A percentile compares a stretch with the other conserved stretches of the same genome.
Evolutionary conservation across 106 monocot genomes (phyloP).

Genomic region (Dactylorhiza incarnata): DNA sequence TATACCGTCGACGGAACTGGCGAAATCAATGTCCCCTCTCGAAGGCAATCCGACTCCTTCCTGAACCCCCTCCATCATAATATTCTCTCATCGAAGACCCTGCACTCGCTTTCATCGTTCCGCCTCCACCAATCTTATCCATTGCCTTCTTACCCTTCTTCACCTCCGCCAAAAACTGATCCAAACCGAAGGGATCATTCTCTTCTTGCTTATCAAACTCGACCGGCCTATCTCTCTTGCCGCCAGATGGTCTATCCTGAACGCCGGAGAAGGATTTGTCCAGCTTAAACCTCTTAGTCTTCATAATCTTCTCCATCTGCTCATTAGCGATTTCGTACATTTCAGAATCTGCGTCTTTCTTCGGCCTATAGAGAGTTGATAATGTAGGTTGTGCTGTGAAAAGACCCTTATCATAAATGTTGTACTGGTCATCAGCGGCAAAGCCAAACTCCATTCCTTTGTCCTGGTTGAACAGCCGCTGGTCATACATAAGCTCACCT

Average conservation of each 20-base stretch:
- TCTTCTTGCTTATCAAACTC: no score
- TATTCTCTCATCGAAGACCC: constrained; percentile 91
- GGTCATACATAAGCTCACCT: constrained; percentile 93
- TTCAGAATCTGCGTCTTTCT: no score
- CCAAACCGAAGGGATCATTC: no score
- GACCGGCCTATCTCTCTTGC: no score
- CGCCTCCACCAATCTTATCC: constrained; percentile 92
- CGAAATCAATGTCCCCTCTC: constrained; percentile 44
- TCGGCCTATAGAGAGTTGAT: no score
- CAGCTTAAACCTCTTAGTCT: no score
- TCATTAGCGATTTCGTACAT: no score
- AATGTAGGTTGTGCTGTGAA: no score
- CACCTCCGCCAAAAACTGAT: constrained; percentile 95
- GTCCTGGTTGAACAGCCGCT: constrained; percentile 93
- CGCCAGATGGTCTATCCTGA: no score
- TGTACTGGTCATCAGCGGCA: constrained; percentile 89
- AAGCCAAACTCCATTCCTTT: constrained; percentile 97
- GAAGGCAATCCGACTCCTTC: constrained; percentile 77
- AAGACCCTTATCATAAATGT: constrained; percentile 84
- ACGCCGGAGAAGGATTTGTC: no score
- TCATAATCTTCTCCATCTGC: no score
- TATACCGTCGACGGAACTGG: no score
- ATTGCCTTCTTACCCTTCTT: constrained; percentile 96
- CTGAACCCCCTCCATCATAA: constrained; percentile 78
- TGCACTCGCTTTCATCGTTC: constrained; percentile 92